Evolutionary conservation across 129 eudicot genomes (phyloP), one percentile per base, ranked within the genome.

Genomic region (Oenanthe sinensis): DNA sequence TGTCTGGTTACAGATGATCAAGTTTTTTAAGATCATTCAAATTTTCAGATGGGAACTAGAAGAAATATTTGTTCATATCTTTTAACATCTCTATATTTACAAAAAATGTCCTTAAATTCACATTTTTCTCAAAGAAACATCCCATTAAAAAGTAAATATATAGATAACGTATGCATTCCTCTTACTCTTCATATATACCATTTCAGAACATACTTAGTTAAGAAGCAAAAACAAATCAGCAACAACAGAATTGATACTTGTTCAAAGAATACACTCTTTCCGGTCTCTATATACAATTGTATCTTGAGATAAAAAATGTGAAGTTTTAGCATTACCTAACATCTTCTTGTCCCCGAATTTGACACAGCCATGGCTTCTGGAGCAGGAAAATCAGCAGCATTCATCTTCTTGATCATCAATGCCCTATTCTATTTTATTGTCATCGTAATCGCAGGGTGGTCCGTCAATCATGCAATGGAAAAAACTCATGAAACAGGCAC

Each of bases 381-480:
- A 70, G 90, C 84, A 65, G 89, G 86, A 50, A 89, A 90, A 87
- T 86, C 97, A 49, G 87, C 94, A 71, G 92, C 90, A 60, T 58
- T 86, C 78, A 49, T 81, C 78, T 86, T 95, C 78, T 76, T 90
- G 46, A 43, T 87, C 39, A 75, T 91, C 30, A 94, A 95, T 76
- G 81, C 86, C n/a, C 33, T 91, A 19, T 92, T 95, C 48, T 95
- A 85, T 75, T 68, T 92, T 20, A 69, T 90, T 42, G 81, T 95
- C 78, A 78, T 58, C 15, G 45, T 82, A 39, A 85, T 92, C 7
- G 90, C 98, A 47, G 78, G 87, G 4, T 91, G 99, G 99, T 93
- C 95, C 17, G 86, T 87, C n/a, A 95, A 95, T 80, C 99, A 95
- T 33, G 99, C 87, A 4, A 88, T 95, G 36, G 92, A 90, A 81